Percentiles rank a stretch among this genome's conserved stretches.
Evolutionary conservation across 805 yeast species (phyloP).

Genomic region (Yarrowia hollandica): DNA sequence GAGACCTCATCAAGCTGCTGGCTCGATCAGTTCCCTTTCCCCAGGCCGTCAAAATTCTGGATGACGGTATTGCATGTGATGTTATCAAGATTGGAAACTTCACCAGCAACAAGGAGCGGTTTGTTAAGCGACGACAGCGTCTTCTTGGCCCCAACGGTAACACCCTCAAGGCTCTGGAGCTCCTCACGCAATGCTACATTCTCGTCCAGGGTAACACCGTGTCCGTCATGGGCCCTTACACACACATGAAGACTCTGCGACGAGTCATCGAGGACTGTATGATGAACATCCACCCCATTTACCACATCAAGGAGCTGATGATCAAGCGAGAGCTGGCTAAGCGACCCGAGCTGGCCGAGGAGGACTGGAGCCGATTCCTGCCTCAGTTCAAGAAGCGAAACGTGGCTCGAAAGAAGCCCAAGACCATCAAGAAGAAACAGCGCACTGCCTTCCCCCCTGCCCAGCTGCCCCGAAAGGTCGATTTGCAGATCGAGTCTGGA

Average conservation of each 20-base stretch:
- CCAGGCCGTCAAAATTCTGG: slow-evolving; percentile 87
- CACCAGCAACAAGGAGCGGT: slow-evolving; percentile 88
- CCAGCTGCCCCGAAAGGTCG: slow-evolving; percentile 94
- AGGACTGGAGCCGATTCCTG: slow-evolving; percentile 94
- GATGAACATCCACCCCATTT: slow-evolving; percentile 96
- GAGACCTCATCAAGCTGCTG: slow-evolving; percentile 88
- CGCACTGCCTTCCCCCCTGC: slow-evolving; percentile 99
- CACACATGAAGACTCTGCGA: slow-evolving; percentile 87
- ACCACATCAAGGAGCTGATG: slow-evolving; percentile 96
- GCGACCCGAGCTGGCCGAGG: slow-evolving; percentile 91
- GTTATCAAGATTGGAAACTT: slow-evolving; percentile 91
- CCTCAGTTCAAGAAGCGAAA: slow-evolving; percentile 96
- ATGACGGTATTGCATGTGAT: slow-evolving; percentile 93
- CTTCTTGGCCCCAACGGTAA: slow-evolving; percentile 96
- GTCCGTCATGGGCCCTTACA: slow-evolving; percentile 93
- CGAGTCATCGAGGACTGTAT: slow-evolving; percentile 97
- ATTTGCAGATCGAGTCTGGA: slow-evolving; percentile 96
- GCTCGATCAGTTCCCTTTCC: slow-evolving; percentile 97
- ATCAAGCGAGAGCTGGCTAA: slow-evolving; percentile 92
- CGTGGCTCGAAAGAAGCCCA: slow-evolving; percentile 89
- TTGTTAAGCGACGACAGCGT: slow-evolving; percentile 93
- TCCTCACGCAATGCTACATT: slow-evolving; percentile 92
- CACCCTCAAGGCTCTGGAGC: slow-evolving; percentile 91
- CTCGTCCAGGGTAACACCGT: slow-evolving; percentile 97
- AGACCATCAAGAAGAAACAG: slow-evolving; percentile 67